Conservation (phyloP, 495 filamentous ascomycete species). For the Hypoxylon fuscum region DNA sequence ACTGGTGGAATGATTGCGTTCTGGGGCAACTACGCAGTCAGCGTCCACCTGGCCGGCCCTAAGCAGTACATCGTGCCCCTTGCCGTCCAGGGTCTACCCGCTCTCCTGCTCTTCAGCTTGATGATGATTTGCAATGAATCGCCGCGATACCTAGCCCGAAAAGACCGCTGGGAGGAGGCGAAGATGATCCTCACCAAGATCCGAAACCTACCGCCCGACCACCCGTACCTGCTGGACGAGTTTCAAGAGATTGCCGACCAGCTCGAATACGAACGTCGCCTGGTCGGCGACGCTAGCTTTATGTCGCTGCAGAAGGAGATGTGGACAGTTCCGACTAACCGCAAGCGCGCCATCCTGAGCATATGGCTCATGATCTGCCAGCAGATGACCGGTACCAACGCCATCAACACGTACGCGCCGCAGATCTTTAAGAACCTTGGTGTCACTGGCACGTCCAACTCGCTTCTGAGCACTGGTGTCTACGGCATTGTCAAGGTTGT, state of each 20-base stretch:
- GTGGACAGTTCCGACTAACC: slow-evolving; percentile 72
- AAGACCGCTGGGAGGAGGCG: slow-evolving; percentile 75
- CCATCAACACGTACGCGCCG: slow-evolving; percentile 75
- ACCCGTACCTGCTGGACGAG: slow-evolving; percentile 72
- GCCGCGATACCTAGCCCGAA: slow-evolving; percentile 74
- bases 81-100: slow-evolving; percentile 71
- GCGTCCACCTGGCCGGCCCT: slow-evolving; percentile 60
- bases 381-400: slow-evolving; percentile 74
- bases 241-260: slow-evolving; percentile 72
- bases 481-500: slow-evolving; percentile 70
- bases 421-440: slow-evolving; percentile 73
- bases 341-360: slow-evolving; percentile 67
- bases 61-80: slow-evolving; percentile 74
- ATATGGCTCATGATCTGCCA: slow-evolving; percentile 76
- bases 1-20: slow-evolving; percentile 74
- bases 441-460: slow-evolving; percentile 58
- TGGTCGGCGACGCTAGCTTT: slow-evolving; percentile 68
- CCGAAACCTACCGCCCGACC: slow-evolving; percentile 63
- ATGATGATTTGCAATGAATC: slow-evolving; percentile 72
- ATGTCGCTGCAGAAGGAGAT: slow-evolving; percentile 75
- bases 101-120: slow-evolving; percentile 64
- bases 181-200: slow-evolving; percentile 63
- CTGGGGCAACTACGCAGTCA: slow-evolving; percentile 66
- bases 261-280: slow-evolving; percentile 72
- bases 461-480: slow-evolving; percentile 69